phyloP scores from a whole-genome alignment of 225 moss, liverwort and hornwort genomes.

The Anthoceros angustus region DNA sequence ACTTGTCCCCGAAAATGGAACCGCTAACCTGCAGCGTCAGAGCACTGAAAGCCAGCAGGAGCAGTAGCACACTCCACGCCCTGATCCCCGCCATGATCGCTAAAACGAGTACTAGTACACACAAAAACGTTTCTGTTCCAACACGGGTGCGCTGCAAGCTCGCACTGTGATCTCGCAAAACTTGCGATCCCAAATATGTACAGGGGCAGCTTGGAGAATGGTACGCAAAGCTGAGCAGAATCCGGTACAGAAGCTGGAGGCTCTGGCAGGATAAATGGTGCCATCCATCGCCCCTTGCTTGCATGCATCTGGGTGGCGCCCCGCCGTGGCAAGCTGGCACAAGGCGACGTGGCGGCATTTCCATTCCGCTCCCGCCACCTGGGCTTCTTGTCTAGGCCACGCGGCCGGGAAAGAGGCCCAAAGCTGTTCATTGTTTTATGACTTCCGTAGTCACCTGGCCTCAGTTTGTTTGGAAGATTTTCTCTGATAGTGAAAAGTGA shows the following conservation, averaged over 20 bases:
- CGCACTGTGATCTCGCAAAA: not conserved
- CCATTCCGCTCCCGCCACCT: not conserved
- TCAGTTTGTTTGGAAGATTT: not conserved
- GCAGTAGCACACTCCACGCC: not conserved
- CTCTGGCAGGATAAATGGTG: not conserved
- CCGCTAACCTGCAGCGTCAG: not conserved
- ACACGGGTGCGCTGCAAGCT: not conserved
- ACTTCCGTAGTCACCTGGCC: not conserved
- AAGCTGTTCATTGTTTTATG: no score
- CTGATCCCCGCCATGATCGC: not conserved
- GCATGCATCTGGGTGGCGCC: not conserved
- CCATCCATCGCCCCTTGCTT: not conserved
- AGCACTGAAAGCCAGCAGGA: not conserved
- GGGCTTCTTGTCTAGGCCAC: not conserved
- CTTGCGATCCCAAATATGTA: no score
- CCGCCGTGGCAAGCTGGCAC: not conserved
- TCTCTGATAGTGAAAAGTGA: not conserved
- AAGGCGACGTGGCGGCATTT: not conserved
- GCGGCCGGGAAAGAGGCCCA: not conserved
- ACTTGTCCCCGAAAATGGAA: slow-evolving; percentile 2
- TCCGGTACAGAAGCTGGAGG: not conserved
- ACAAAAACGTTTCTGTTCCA: not conserved
- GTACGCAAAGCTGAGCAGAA: not conserved
- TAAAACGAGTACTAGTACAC: not conserved
- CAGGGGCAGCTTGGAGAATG: not conserved